Percentiles rank a stretch among this genome's conserved stretches.
Conservation (phyloP, 768 basidiomycete species). For the Filobasidium floriforme region DNA sequence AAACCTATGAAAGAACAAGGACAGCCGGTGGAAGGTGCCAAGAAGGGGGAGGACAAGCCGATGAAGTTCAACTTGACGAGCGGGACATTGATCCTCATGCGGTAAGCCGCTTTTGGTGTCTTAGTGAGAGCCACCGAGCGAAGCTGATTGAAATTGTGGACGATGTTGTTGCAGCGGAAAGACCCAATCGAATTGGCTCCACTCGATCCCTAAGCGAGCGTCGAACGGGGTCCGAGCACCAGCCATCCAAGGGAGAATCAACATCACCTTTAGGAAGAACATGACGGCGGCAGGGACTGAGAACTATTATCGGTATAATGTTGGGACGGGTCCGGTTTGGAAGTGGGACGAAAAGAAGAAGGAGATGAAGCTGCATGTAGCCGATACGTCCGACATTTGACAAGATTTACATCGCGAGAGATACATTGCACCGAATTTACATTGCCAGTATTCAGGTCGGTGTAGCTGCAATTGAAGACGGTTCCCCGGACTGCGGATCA, state of each 20-base stretch:
- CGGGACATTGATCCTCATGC: conserved; percentile 44
- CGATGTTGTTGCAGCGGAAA: conserved; percentile 20
- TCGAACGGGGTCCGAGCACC: conserved; percentile 24
- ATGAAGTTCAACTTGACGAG: conserved; percentile 36
- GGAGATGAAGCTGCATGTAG: conserved; percentile 2
- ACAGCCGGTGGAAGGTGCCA: conserved; percentile 22
- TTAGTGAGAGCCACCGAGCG: background rate
- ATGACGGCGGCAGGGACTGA: conserved; percentile 39
- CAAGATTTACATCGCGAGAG: too few species aligned
- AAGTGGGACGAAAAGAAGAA: conserved; percentile 14
- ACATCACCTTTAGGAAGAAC: conserved; percentile 45
- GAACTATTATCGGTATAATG: conserved; percentile 43
- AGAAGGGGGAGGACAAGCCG: conserved; percentile 7
- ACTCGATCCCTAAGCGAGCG: conserved; percentile 42
- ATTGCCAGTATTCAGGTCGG: too few species aligned
- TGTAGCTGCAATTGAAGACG: too few species aligned
- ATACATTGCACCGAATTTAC: too few species aligned
- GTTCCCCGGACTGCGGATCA: too few species aligned
- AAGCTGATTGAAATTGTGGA: background rate
- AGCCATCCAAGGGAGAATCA: conserved; percentile 36
- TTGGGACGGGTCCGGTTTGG: conserved; percentile 25
- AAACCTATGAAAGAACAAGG: conserved; percentile 28
- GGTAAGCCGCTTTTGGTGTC: conserved; percentile 8
- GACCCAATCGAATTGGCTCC: conserved; percentile 44
- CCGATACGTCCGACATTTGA: too few species aligned